Percentiles rank a stretch among this genome's conserved stretches.
phyloP scores from a whole-genome alignment of 2,329 filamentous ascomycete species.

The Dissoconium aciculare region DNA sequence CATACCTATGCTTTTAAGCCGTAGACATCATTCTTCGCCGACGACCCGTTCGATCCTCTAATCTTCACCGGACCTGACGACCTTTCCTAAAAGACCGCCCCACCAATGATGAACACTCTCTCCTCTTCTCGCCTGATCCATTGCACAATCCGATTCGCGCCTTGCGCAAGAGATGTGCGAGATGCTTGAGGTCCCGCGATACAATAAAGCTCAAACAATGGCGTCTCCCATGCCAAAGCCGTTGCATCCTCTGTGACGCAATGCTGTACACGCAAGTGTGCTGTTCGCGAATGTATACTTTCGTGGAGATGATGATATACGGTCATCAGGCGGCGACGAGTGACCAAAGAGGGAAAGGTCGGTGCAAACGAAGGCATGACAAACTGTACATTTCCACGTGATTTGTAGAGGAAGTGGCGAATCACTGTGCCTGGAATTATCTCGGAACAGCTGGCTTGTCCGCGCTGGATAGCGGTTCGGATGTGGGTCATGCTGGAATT shows the following conservation, averaged over 20 bases:
- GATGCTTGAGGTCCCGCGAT: slow-evolving; percentile 61
- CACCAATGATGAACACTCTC: slow-evolving; percentile 88
- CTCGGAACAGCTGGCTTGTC: slow-evolving; percentile 56
- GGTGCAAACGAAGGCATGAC: slow-evolving; percentile 71
- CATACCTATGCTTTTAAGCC: too few species aligned
- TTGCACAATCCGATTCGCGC: slow-evolving; percentile 75
- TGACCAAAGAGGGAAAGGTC: slow-evolving; percentile 37
- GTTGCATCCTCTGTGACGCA: slow-evolving; percentile 59
- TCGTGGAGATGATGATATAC: slow-evolving; percentile 77
- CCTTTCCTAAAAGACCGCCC: slow-evolving; percentile 54
- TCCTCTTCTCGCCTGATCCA: slow-evolving; percentile 91
- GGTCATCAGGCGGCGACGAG: slow-evolving; percentile 49
- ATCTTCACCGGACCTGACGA: too few species aligned
- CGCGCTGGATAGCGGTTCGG: slow-evolving; percentile 51
- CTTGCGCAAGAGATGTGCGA: slow-evolving; percentile 57
- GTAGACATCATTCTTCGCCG: too few species aligned
- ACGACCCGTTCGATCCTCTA: too few species aligned
- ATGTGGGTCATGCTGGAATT: slow-evolving; percentile 65
- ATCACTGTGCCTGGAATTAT: slow-evolving; percentile 68
- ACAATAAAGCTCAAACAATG: slow-evolving; percentile 85
- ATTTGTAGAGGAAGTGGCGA: slow-evolving; percentile 93
- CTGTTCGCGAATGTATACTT: slow-evolving; percentile 67
- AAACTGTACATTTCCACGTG: slow-evolving; percentile 86
- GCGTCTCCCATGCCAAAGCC: slow-evolving; percentile 79
- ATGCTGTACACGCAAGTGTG: slow-evolving; percentile 76